Base-by-base conservation (phyloP, 371 early-diverging fungal genomes). In the Syncephalastrum contaminatum region DNA sequence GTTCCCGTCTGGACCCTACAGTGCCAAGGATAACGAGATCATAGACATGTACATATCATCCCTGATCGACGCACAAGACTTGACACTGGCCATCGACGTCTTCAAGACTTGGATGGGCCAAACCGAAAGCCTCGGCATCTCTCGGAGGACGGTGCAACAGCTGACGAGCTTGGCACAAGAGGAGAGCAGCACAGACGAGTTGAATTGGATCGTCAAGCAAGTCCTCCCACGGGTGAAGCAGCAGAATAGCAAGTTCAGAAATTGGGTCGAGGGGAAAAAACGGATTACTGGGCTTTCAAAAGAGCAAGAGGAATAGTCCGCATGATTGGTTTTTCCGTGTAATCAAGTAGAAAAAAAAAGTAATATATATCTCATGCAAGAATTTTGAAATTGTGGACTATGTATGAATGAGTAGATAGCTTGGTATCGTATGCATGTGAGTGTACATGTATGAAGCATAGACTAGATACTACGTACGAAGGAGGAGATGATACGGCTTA, bases 1-100 rank as follows among this genome's bases (percentile, higher is more conserved):
- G 0, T 75, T 79, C 59, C 80, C 76, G 1, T 64, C 76, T 4
- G 73, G 63, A 10, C 80, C 80, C 22, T 79, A 79, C 45, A 64
- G 57, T 16, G n/a, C 30, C 18, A n/a, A 60, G 10, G 80, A 79
- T 48, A 62, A 63, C 27, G 44, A 60, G 14, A 72, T 79, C 54
- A 75, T 79, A 16, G 63, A 79, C 48, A 66, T 66, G 22, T 79
- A 70, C 27, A 22, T 79, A 21, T 51, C 54, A 8, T 56, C 76
- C 0, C 44, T 75, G 16, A 22, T 79, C 8, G 72, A 72, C 51
- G 55, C 65, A 13, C 70, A 79, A 62, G 62, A 79, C 39, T 24
- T 75, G 6, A 69, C 75, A 2, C 59, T 78, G n/a, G 55, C 73
- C 14, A 62, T 70, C 49, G 78, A 70, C 51, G 73, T 72, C 8